phyloP scores from a whole-genome alignment of 352 stramenopile species.

The Pythium angustatum region DNA sequence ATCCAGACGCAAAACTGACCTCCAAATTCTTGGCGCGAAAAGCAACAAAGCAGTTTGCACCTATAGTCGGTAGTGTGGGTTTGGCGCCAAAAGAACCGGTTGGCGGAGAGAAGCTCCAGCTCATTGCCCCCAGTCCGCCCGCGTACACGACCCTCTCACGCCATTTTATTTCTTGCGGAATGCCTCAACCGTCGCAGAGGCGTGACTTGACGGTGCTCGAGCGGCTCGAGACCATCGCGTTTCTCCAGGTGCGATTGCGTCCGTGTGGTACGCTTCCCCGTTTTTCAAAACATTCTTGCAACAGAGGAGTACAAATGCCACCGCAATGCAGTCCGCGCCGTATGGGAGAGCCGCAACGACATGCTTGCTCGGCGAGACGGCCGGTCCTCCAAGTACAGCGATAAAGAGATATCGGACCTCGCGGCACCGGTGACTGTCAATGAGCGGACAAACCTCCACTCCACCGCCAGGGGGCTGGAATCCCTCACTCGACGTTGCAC shows the following conservation, averaged over 20 bases:
- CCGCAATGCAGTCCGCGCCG: neutral
- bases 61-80: too few species aligned
- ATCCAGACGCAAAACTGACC: slow-evolving; percentile 81
- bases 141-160: too few species aligned
- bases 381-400: neutral
- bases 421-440: neutral
- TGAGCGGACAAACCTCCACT: neutral
- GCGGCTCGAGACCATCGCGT: neutral
- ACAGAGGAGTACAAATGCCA: neutral
- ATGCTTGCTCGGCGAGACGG: too few species aligned
- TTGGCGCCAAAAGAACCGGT: too few species aligned
- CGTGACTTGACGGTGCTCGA: neutral
- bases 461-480: neutral
- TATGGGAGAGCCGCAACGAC: neutral
- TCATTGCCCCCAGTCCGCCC: too few species aligned
- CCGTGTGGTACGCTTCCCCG: neutral
- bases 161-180: neutral
- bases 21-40: slow-evolving; percentile 50
- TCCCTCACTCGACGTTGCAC: slow-evolving; percentile 1
- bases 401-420: slow-evolving; percentile 4
- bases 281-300: neutral
- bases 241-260: neutral
- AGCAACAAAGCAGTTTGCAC: neutral
- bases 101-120: too few species aligned
- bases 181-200: neutral